Percentiles rank a stretch among this genome's conserved stretches.
Evolutionary conservation across 73 alveolate species (phyloP).

Genomic region (Loxodes magnus): DNA sequence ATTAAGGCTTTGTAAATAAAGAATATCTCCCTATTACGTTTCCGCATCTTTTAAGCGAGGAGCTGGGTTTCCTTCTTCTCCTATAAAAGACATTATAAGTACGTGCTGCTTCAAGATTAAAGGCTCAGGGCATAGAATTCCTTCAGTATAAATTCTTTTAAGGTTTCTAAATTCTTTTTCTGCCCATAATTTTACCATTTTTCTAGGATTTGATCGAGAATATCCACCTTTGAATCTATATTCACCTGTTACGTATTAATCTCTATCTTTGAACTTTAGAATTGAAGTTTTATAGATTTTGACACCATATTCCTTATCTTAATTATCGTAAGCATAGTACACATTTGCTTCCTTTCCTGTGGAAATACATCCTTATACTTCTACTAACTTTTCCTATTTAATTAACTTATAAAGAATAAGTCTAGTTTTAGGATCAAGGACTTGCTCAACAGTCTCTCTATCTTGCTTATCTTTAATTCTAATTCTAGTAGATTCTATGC

Average conservation of each 20-base stretch:
- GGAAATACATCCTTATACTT: conserved; percentile 97
- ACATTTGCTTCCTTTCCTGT: conserved; percentile 99
- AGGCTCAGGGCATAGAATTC: conserved; percentile 97
- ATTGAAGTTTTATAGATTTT: conserved; percentile 98
- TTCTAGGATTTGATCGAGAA: conserved; percentile 97
- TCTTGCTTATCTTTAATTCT: conserved; percentile 89
- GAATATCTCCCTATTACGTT: conserved; percentile 37
- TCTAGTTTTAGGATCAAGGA: conserved; percentile 96
- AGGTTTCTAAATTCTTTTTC: conserved; percentile 99
- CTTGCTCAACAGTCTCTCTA: conserved; percentile 98
- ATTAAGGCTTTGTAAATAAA: conserved; percentile 44
- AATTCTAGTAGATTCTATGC: no score
- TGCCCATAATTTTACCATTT: conserved; percentile 99
- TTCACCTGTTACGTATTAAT: conserved; percentile 98
- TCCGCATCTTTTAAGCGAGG: conserved; percentile 97
- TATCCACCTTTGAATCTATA: conserved; percentile 98
- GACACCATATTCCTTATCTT: conserved; percentile 85
- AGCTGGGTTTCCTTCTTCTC: conserved; percentile 97
- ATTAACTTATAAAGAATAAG: conserved; percentile 85
- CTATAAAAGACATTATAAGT: conserved; percentile 98
- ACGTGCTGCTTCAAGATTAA: conserved; percentile 80
- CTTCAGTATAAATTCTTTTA: conserved; percentile 80
- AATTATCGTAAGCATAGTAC: conserved; percentile 80
- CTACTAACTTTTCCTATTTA: conserved; percentile 76
- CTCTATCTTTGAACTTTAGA: conserved; percentile 97